A percentile compares a stretch with the other conserved stretches of the same genome.
Conservation (phyloP, 345 rosid species). For the Fremontodendron californicum region DNA sequence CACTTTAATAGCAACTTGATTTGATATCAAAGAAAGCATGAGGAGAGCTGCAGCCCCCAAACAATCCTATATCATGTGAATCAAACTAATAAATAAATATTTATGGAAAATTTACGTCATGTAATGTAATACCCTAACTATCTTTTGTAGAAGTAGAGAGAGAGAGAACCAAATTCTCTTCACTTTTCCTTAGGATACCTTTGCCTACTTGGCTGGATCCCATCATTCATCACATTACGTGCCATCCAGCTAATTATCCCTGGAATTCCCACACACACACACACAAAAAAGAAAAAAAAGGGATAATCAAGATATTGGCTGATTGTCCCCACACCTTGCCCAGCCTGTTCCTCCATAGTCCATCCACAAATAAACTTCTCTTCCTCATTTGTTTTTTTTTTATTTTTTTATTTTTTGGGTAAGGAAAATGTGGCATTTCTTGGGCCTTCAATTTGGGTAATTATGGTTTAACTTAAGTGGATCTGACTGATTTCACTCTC, state of each 20-base stretch:
- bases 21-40: too few relatives aligned
- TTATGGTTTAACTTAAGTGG: not conserved
- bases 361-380: not conserved
- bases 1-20: not conserved
- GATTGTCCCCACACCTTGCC: not conserved
- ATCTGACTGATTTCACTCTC: not conserved
- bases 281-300: not conserved
- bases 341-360: not conserved
- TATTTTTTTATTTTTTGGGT: not conserved
- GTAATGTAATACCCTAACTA: too few relatives aligned
- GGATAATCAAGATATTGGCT: not conserved
- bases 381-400: not conserved
- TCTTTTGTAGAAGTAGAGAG: not conserved
- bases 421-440: not conserved
- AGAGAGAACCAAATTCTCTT: not conserved
- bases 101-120: too few relatives aligned
- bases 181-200: not conserved
- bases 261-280: not conserved
- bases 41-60: too few relatives aligned
- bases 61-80: too few relatives aligned
- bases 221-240: slow-evolving; percentile 13
- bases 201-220: slow-evolving; percentile 6
- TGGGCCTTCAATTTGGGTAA: not conserved
- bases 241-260: slow-evolving; percentile 37
- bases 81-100: too few relatives aligned